Evolutionary conservation across 31 red algal species (phyloP).

Genomic region (Odonthalia washingtoniensis): DNA sequence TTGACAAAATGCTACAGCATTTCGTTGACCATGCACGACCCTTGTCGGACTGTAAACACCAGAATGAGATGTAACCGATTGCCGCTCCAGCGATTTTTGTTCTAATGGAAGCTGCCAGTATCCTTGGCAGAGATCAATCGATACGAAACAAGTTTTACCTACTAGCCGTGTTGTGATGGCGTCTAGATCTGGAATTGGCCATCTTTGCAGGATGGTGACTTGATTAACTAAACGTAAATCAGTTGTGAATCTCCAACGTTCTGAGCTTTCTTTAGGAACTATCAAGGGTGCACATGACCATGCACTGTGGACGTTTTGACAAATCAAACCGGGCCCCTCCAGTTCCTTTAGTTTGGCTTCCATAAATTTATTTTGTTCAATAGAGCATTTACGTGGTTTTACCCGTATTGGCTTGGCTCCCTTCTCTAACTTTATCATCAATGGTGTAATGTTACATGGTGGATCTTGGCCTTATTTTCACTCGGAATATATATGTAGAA

Average conservation of each 20-base stretch:
- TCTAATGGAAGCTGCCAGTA: neutral
- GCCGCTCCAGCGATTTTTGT: neutral
- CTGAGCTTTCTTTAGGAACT: neutral
- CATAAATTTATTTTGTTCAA: constrained; percentile 19
- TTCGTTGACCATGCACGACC: constrained; percentile 4
- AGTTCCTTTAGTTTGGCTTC: neutral
- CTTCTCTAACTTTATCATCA: neutral
- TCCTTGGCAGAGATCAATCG: neutral
- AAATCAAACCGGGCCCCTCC: neutral
- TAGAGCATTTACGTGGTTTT: constrained; percentile 8
- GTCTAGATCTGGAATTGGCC: neutral
- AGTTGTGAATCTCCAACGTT: neutral
- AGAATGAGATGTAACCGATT: constrained; percentile 14
- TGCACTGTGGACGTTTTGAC: neutral
- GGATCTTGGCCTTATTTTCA: neutral
- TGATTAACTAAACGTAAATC: neutral
- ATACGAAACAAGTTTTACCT: neutral
- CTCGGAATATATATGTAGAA: constrained; percentile 1
- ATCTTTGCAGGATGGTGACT: neutral
- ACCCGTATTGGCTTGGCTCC: neutral
- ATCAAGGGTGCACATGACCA: neutral
- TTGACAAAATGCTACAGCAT: constrained; percentile 25
- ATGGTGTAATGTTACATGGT: neutral
- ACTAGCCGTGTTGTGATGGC: neutral
- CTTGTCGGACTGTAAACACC: neutral